These are phyloP conservation scores for Chaetomiaceae sp. DNA, from an alignment of 2,329 filamentous ascomycete genomes.

Conservation along the genomic window DNA sequence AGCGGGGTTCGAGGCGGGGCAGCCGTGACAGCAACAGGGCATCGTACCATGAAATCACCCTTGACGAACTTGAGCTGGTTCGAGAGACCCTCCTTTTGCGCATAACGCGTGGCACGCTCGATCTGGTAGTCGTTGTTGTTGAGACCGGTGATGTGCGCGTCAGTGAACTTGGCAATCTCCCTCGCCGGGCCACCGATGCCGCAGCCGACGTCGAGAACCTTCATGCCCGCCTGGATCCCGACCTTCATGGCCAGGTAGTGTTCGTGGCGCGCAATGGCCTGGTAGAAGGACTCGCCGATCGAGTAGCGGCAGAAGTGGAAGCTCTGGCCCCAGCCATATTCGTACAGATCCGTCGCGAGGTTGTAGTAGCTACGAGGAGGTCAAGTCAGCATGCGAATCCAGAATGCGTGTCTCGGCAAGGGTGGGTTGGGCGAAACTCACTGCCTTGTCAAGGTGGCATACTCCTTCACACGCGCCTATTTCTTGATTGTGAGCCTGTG, in stretches of 20 bases:
- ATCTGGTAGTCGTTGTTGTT: conserved; percentile 99
- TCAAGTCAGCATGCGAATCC: conserved; percentile 19
- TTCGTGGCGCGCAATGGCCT: conserved; percentile 93
- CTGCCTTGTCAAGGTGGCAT: conserved; percentile 90
- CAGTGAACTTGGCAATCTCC: conserved; percentile 94
- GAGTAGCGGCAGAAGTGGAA: conserved; percentile 98
- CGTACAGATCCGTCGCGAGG: conserved; percentile 91
- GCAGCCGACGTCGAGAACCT: conserved; percentile 91
- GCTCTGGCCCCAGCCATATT: conserved; percentile 92
- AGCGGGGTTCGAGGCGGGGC: not conserved
- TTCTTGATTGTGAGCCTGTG: not conserved
- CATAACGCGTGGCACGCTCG: conserved; percentile 82
- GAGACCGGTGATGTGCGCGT: conserved; percentile 79
- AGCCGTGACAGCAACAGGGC: not conserved
- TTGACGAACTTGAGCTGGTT: conserved; percentile 83
- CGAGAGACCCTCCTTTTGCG: conserved; percentile 72
- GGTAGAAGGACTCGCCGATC: conserved; percentile 76
- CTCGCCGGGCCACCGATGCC: conserved; percentile 93
- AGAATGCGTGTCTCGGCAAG: not conserved
- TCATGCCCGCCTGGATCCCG: conserved; percentile 78
- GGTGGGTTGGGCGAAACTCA: conserved; percentile 44
- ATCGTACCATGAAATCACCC: conserved; percentile 83
- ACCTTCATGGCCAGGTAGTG: conserved; percentile 94
- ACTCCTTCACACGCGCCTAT: conserved; percentile 75
- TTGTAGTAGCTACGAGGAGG: conserved; percentile 73